Conservation (phyloP, 208 protist species). For the Ichthyophonus hoferi region DNA sequence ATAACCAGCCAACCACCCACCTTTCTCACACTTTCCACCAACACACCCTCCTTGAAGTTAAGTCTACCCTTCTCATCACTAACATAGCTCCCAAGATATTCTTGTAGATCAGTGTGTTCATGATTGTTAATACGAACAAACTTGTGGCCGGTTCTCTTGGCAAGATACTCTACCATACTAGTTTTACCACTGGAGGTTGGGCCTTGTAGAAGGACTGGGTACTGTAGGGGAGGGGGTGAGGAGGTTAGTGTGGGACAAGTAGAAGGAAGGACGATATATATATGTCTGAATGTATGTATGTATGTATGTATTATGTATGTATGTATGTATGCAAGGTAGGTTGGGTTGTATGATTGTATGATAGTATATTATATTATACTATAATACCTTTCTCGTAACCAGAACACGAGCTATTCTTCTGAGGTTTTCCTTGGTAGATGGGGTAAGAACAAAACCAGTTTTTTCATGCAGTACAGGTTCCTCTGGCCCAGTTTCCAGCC, state of each 20-base stretch:
- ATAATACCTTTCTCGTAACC: constrained; percentile 77
- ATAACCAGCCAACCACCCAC: background rate
- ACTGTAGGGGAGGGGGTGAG: too few relatives aligned
- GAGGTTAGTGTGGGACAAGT: too few relatives aligned
- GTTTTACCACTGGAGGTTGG: constrained; percentile 98
- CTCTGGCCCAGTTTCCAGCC: constrained; percentile 1
- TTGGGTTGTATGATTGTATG: too few relatives aligned
- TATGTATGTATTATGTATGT: too few relatives aligned
- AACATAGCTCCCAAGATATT: constrained; percentile 97
- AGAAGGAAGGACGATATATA: too few relatives aligned
- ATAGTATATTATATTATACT: too few relatives aligned
- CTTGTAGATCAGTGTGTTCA: constrained; percentile 99
- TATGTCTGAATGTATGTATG: too few relatives aligned
- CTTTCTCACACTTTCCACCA: background rate
- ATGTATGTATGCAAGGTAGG: too few relatives aligned
- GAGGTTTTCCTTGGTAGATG: constrained; percentile 83
- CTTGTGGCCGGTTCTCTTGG: constrained; percentile 88
- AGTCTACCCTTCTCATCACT: constrained; percentile 88
- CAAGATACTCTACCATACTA: constrained; percentile 97
- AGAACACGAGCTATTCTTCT: constrained; percentile 85
- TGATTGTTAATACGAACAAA: constrained; percentile 99
- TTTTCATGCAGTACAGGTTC: constrained; percentile 45
- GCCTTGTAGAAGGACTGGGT: constrained; percentile 96
- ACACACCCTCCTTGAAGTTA: constrained; percentile 88
- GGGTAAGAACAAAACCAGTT: constrained; percentile 89